Base-by-base conservation (phyloP, 2,329 filamentous ascomycete species). In the Trematosphaeria pertusa region DNA sequence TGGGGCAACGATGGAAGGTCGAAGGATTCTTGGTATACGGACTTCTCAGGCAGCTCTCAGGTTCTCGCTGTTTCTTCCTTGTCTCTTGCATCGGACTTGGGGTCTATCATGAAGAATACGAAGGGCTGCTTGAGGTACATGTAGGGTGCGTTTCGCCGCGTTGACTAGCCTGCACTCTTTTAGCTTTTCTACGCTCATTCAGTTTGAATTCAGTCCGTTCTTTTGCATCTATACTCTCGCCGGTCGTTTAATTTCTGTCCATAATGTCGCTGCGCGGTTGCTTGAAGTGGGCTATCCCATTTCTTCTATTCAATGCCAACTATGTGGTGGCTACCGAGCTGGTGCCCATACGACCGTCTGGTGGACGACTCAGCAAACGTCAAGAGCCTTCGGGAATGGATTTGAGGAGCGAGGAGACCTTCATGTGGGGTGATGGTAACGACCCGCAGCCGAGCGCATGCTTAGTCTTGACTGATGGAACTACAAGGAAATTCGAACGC, bases 351-450 rank as follows among this genome's bases (percentile, higher is more conserved):
- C 53, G 54, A 10, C 53, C 46, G 18, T 26, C 32, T 30, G 38
- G 40, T 17, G 38, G 38, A 4, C 12, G 35, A n/a, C 24, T 45
- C 19, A 49, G 47, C 24, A 52, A 37, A 28, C 53, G 56, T 32
- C 37, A 48, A 33, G 37, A 44, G 11, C 12, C 37, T 5, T 37
- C 47, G 5, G 46, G 22, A 3, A 32, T 62, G 15, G 48, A 59
- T n/a, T 47, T 58, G 6, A 35, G 40, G 34, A 42, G 21, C 22
- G 20, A 15, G 22, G 56, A 58, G 35, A 54, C 50, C 3, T 60
- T 58, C 34, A 37, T 58, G 18, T 61, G 61, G 55, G 59, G 54
- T 4, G 47, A 47, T 30, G 24, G 26, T 35, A 52, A n/a, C n/a
- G 54, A 34, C 15, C 24, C 12, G 11, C 10, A 30, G 35, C 18